phyloP scores from a whole-genome alignment of 2,329 filamentous ascomycete genomes.

The Microascus cirrosus region DNA sequence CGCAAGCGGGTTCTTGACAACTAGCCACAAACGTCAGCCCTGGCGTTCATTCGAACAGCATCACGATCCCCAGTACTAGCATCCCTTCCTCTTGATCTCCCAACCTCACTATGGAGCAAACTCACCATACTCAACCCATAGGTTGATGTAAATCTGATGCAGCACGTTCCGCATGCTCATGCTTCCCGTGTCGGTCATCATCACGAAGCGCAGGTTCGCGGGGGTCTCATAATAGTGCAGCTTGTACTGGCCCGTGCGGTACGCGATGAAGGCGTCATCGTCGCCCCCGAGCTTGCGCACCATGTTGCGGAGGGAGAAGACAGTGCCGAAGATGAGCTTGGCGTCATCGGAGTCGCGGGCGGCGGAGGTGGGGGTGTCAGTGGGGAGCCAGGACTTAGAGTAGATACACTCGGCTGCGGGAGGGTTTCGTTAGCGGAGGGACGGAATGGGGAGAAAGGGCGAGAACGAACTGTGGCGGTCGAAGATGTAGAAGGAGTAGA shows the following conservation, averaged over 20 bases:
- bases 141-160: constrained; percentile 96
- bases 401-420: constrained; percentile 89
- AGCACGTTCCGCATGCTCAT: constrained; percentile 87
- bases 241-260: constrained; percentile 90
- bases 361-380: constrained; percentile 33
- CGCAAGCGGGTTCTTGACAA: constrained; percentile 60
- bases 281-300: constrained; percentile 87
- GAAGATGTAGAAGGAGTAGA: constrained; percentile 98
- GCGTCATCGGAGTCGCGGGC: constrained; percentile 60
- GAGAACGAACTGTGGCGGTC: constrained; percentile 79
- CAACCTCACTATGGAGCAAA: too few relatives aligned
- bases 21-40: constrained; percentile 21
- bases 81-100: too few relatives aligned
- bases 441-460: constrained; percentile 4
- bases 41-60: too few relatives aligned
- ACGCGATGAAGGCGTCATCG: constrained; percentile 91
- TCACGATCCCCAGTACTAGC: background rate
- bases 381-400: constrained; percentile 69
- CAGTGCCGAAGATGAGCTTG: constrained; percentile 92
- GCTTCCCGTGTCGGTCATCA: constrained; percentile 84
- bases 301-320: constrained; percentile 96
- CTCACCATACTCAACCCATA: constrained; percentile 90
- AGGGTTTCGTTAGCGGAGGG: background rate
- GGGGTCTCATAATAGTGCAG: constrained; percentile 98
- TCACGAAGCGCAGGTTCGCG: constrained; percentile 88